phyloP scores from a whole-genome alignment of 331 rosid genomes.

The Malus hybrid region DNA sequence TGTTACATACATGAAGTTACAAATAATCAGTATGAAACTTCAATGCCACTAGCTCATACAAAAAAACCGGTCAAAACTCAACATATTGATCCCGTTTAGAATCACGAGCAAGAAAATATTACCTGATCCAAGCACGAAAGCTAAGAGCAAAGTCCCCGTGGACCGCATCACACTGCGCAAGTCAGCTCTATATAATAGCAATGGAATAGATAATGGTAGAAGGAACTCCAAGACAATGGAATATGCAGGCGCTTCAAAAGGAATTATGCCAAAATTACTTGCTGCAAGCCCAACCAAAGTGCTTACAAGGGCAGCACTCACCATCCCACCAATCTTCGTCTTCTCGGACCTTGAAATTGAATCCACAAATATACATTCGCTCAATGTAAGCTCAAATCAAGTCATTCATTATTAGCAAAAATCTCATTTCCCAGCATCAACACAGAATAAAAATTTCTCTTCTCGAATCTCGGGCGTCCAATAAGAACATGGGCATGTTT shows the following conservation, averaged over 20 bases:
- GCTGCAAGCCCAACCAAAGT: conserved; percentile 57
- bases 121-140: conserved; percentile 64
- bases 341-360: conserved; percentile 49
- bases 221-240: conserved; percentile 45
- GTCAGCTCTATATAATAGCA: conserved; percentile 54
- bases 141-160: conserved; percentile 44
- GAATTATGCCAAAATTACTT: conserved; percentile 46
- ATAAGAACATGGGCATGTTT: neutral
- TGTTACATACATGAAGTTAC: conserved; percentile 24
- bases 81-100: neutral
- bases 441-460: neutral
- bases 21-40: neutral
- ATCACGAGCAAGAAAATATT: neutral
- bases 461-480: no score
- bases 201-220: conserved; percentile 52
- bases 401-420: neutral
- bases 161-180: conserved; percentile 38
- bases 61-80: no score
- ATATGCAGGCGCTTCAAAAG: conserved; percentile 43
- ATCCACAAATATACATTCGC: neutral
- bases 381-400: neutral
- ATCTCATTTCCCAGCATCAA: neutral
- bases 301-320: conserved; percentile 56
- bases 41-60: no score
- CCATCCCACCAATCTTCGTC: conserved; percentile 54